A percentile compares a stretch with the other conserved stretches of the same genome.
Conservation (phyloP, 495 filamentous ascomycete genomes). For the Penicillium pulvis region DNA sequence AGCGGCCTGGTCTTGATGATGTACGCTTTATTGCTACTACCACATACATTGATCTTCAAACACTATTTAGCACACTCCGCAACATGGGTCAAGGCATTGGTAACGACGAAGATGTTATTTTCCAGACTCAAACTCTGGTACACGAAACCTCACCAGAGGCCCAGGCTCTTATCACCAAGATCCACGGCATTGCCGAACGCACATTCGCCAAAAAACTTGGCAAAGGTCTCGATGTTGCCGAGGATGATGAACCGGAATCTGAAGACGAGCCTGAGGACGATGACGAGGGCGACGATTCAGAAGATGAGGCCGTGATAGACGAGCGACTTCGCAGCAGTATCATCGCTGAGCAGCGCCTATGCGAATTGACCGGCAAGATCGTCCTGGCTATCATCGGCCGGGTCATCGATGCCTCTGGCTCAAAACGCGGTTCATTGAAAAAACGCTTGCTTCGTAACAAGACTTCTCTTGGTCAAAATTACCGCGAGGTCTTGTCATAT, state of each 20-base stretch:
- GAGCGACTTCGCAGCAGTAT: slow-evolving; percentile 62
- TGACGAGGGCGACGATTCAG: slow-evolving; percentile 60
- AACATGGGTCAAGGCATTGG: slow-evolving; percentile 41
- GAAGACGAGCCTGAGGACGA: slow-evolving; percentile 55
- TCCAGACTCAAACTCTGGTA: slow-evolving; percentile 61
- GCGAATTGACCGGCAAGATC: slow-evolving; percentile 79
- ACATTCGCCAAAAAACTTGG: slow-evolving; percentile 69
- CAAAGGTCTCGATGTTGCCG: slow-evolving; percentile 65
- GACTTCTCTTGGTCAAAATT: slow-evolving; percentile 67
- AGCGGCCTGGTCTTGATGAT: slow-evolving; percentile 63
- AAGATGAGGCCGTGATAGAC: slow-evolving; percentile 49
- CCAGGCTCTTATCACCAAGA: slow-evolving; percentile 64
- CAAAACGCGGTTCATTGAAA: slow-evolving; percentile 60
- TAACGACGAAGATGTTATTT: slow-evolving; percentile 50
- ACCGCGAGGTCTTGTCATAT: slow-evolving; percentile 73
- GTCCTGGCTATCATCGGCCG: slow-evolving; percentile 76
- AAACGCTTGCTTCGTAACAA: slow-evolving; percentile 69
- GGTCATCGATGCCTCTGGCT: slow-evolving; percentile 64
- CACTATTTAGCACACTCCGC: slow-evolving; percentile 74
- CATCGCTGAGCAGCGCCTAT: slow-evolving; percentile 77
- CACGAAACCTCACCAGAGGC: slow-evolving; percentile 61
- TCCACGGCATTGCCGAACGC: slow-evolving; percentile 75
- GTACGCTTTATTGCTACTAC: slow-evolving; percentile 75
- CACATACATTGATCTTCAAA: slow-evolving; percentile 75
- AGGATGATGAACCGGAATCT: slow-evolving; percentile 64